Conservation (phyloP, 2,329 filamentous ascomycete species). For the Drechslera avenae region DNA sequence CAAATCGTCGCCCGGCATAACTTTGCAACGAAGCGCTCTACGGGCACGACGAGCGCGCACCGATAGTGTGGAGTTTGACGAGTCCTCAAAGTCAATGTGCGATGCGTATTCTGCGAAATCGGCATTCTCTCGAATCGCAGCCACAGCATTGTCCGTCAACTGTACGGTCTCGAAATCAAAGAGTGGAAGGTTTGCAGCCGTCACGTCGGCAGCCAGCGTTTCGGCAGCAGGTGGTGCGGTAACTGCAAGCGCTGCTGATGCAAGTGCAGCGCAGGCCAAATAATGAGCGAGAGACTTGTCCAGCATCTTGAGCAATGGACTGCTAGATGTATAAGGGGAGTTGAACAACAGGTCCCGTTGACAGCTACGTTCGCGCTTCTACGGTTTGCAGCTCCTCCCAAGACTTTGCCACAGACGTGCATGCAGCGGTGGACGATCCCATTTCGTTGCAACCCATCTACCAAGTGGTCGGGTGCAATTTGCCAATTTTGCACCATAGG, state of each 20-base stretch:
- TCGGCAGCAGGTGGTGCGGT: constrained; percentile 34
- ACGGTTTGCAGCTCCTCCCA: constrained; percentile 11
- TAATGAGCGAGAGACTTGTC: constrained; percentile 17
- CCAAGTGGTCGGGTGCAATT: background rate
- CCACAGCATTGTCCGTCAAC: constrained; percentile 32
- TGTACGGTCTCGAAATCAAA: constrained; percentile 31
- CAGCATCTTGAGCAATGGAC: constrained; percentile 22
- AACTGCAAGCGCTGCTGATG: constrained; percentile 22
- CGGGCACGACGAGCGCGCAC: constrained; percentile 16
- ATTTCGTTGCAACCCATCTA: constrained; percentile 6
- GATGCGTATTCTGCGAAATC: constrained; percentile 28
- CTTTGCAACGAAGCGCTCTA: constrained; percentile 31
- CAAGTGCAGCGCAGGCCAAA: constrained; percentile 21
- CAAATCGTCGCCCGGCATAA: constrained; percentile 33
- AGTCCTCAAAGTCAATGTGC: constrained; percentile 46
- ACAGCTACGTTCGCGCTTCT: no score
- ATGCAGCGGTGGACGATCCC: constrained; percentile 9
- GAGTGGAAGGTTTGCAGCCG: constrained; percentile 27
- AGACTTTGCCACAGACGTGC: background rate
- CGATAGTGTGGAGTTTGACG: constrained; percentile 14
- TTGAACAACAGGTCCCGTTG: constrained; percentile 8
- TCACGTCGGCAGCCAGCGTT: constrained; percentile 24
- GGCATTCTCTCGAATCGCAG: constrained; percentile 22
- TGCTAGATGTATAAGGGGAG: background rate
- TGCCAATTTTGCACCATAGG: background rate